Base-by-base conservation (phyloP, 2,329 filamentous ascomycete genomes). In the Endothia cerciana region DNA sequence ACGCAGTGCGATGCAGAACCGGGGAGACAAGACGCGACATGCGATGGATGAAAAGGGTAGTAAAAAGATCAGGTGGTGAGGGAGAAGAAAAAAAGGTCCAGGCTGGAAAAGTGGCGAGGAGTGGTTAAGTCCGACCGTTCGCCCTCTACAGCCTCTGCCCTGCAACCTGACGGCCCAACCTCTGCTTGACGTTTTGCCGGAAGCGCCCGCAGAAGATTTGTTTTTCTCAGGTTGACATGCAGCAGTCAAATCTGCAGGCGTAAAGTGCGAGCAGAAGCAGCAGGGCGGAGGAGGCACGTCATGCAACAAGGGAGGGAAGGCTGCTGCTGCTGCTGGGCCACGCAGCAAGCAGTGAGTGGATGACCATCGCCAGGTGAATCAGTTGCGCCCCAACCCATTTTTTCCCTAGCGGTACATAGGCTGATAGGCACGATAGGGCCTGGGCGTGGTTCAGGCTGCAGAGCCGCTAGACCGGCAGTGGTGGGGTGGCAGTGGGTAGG, bases 301-400 rank as follows among this genome's bases (percentile, higher is more conserved):
- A 62, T 62, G 60, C 45, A 41, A 19, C 25, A 49, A 17, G 59
- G 22, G 33, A 15, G 36, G 22, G 7, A 15, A 28, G 25, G 19
- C 22, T n/a, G 49, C n/a, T 25, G 19, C 22, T n/a, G 49, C n/a
- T 25, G 36, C 22, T 41, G 41, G 47, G 40, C 60, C 60, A 62
- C 60, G 60, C 45, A 62, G 49, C 60, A 43, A 2, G 17, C 38
- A 55, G 8, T 55, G 60, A 62, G 22, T 62, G 60, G 60, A 36
- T 62, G 30, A 25, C n/a, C 4, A 22, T 17, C 43, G 15, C 15
- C 53, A 38, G 33, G 53, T 33, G 28, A 19, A 19, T 19, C 6
- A 4, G 53, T 56, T 22, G 8, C 6, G 30, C 30, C n/a, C 33
- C 13, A 28, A n/a, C n/a, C 11, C 38, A 15, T 11, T 22, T 28